A percentile compares a stretch with the other conserved stretches of the same genome.
These are phyloP conservation scores for Trametes versicolor DNA, from an alignment of 1,284 basidiomycete species.

Conservation along the genomic window DNA sequence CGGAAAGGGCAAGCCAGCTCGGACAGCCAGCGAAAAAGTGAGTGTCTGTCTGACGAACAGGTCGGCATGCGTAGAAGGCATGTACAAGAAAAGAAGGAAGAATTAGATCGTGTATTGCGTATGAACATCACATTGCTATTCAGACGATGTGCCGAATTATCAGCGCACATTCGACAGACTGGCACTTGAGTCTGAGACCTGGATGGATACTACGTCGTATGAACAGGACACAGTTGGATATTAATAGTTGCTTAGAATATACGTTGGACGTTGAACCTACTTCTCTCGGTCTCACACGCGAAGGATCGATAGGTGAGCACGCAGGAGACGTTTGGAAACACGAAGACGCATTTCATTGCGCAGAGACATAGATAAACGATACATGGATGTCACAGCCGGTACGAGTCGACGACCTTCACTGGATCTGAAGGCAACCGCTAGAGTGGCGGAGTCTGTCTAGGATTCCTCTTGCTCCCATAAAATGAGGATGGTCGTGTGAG, in stretches of 20 bases:
- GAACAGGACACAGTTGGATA: too few relatives aligned
- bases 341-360: background rate
- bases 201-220: too few relatives aligned
- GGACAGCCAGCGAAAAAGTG: slow-evolving; percentile 54
- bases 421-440: slow-evolving; percentile 25
- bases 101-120: background rate
- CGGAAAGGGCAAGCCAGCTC: slow-evolving; percentile 85
- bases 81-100: background rate
- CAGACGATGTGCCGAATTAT: background rate
- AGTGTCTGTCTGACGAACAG: background rate
- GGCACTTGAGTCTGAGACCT: too few relatives aligned
- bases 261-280: too few relatives aligned
- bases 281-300: too few relatives aligned
- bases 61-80: background rate
- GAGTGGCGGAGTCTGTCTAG: slow-evolving; percentile 16
- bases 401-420: slow-evolving; percentile 29
- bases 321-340: background rate
- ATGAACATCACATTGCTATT: background rate
- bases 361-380: background rate
- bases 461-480: slow-evolving; percentile 75
- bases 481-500: slow-evolving; percentile 86
- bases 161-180: too few relatives aligned
- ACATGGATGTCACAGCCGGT: slow-evolving; percentile 26
- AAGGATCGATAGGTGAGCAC: too few relatives aligned
- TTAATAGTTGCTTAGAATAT: too few relatives aligned